Base-by-base conservation (phyloP, 1,284 basidiomycete species). In the Cystobasidium pallidum region DNA sequence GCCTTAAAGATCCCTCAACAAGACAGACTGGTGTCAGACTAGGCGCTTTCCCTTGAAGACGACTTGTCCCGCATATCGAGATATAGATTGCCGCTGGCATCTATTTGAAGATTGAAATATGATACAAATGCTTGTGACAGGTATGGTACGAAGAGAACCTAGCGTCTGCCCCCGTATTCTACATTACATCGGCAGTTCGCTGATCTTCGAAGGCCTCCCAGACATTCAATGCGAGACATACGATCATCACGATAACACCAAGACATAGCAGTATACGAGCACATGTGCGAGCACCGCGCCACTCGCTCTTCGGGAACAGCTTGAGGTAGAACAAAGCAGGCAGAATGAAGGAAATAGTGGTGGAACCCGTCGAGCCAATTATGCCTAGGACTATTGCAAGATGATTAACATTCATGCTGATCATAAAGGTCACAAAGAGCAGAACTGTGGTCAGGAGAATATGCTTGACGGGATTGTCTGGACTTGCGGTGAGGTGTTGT, bases 321-420 rank as follows among this genome's bases (percentile, higher is more conserved):
- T 81, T 75, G 75, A 80, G 71, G 59, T 77, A 92, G 87, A 73
- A 91, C 80, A 64, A 77, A 2, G 94, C 93, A 0, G 96, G 95
- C 3, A 99, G 85, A 79, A 99, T 98, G 82, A 99, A 99, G 10
- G 92, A 94, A 76, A 99, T 94, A 41, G 84, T 97, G 17, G 95
- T 98, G 21, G 91, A 94, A 19, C 96, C 96, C 0, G 95, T 96
- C 11, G 93, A 90, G 7, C 96, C 96, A 30, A 99, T 96, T 79
- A 99, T 96, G 3, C 94, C 92, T 34, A 97, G 84, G 13, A 97
- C 93, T 0, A 74, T 59, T 41, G 90, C 88, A 73, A 96, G 82
- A 80, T 93, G 86, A 79, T 92, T 87, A 15, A 96, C 88, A 75
- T 91, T 85, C 81, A 90, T 91, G 1, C 93, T 92, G 73, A 94